Base-by-base conservation (phyloP, 2,329 filamentous ascomycete species). In the Pseudopithomyces maydicus region DNA sequence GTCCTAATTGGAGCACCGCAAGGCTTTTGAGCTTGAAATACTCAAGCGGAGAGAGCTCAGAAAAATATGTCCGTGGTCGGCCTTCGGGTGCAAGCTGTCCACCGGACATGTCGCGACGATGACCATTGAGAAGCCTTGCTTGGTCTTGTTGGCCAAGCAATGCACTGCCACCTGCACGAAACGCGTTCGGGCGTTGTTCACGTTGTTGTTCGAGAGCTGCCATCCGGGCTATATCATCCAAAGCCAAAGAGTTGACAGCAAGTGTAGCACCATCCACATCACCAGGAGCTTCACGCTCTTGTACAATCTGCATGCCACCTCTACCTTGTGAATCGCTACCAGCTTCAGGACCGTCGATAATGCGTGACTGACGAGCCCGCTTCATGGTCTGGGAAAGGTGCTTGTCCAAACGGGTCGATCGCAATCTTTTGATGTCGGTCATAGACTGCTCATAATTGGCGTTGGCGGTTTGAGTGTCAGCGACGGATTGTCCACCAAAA, bases 1-100 rank as follows among this genome's bases (percentile, higher is more conserved):
- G 92, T 64, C 97, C 92, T 88, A 99, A 96, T 0, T 91, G 94
- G 57, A 99, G 81, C 6, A 99, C 95, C 10, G 95, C 95, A 55
- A 98, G 87, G 69, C 98, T 94, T 23, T 95, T 89, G 44, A 98
- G 91, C 67, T 98, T 98, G 75, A 99, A 98, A 73, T 97, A 98
- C 73, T 99, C 95, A 29, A 99, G 81, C 0, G 91, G 92, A 2
- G 95, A 96, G 6, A 99, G 84, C 73, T 99, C 95, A 0, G 95
- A 97, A 74, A 99, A 99, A 78, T 96, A 99, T 66, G 89, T 91
- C 71, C 94, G 91, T 1, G 77, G 83, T 78, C 71, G 83, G 10
- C 77, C 75, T 29, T 85, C 85, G 6, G 81, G 51, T 83, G 62
- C 47, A 78, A 68, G 44, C 45, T 81, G 72, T n/a, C 78, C 82